These are phyloP conservation scores for Candida glucosophila DNA, from an alignment of 1,139 yeast genomes.

Conservation along the genomic window DNA sequence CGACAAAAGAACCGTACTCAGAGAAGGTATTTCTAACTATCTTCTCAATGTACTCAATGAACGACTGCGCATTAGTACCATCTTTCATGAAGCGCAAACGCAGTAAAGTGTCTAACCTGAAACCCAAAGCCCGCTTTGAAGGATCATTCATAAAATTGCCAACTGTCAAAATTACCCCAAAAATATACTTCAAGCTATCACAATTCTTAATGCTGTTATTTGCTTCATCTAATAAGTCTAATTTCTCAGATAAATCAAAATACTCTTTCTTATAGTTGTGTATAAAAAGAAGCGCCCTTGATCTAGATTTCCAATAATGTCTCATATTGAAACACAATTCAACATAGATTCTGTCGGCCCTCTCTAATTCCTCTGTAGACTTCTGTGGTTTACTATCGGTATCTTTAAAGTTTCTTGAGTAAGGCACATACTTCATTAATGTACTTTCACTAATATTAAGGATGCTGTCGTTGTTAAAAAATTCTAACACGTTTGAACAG, in stretches of 20 bases:
- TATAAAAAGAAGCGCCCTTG: constrained; percentile 61
- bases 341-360: constrained; percentile 75
- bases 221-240: constrained; percentile 62
- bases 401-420: constrained; percentile 43
- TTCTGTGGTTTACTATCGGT: constrained; percentile 41
- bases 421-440: constrained; percentile 64
- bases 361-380: constrained; percentile 56
- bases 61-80: constrained; percentile 65
- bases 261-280: constrained; percentile 71
- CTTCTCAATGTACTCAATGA: constrained; percentile 81
- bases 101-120: constrained; percentile 73
- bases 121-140: constrained; percentile 75
- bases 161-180: constrained; percentile 71
- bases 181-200: constrained; percentile 52
- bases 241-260: constrained; percentile 54
- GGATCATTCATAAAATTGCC: constrained; percentile 93
- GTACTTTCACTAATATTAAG: constrained; percentile 63
- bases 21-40: constrained; percentile 72
- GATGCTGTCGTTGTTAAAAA: constrained; percentile 66
- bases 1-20: constrained; percentile 65
- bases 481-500: constrained; percentile 70
- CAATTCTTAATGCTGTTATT: constrained; percentile 54
- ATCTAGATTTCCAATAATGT: constrained; percentile 79
- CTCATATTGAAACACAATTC: constrained; percentile 72
- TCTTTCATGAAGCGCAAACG: constrained; percentile 83